Evolutionary conservation across 2,329 filamentous ascomycete genomes (phyloP).

Genomic region (Phyllosticta citribraziliensis): DNA sequence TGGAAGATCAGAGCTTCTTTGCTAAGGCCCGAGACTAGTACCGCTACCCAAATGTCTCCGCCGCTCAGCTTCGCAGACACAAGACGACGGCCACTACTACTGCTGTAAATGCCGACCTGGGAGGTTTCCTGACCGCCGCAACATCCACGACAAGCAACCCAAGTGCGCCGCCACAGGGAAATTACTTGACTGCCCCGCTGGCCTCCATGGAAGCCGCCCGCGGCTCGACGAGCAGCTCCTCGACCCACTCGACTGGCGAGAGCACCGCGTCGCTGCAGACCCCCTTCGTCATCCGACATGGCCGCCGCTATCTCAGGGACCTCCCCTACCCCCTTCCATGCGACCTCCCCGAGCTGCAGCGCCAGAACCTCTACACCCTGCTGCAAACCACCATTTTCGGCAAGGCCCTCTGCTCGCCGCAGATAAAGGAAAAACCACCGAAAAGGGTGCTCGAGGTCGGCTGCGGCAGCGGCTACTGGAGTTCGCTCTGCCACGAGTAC

Average conservation of each 20-base stretch:
- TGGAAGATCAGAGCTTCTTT: constrained; percentile 6
- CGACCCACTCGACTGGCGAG: constrained; percentile 22
- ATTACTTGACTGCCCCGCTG: constrained; percentile 11
- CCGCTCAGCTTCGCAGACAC: constrained; percentile 6
- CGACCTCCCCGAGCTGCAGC: constrained; percentile 77
- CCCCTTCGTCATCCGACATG: constrained; percentile 64
- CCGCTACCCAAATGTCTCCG: constrained; percentile 10
- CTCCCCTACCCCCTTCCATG: constrained; percentile 77
- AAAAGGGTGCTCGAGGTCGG: constrained; percentile 73
- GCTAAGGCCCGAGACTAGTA: constrained; percentile 11
- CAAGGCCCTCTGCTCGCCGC: constrained; percentile 64
- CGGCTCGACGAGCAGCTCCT: constrained; percentile 29
- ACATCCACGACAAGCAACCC: not conserved
- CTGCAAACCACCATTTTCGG: constrained; percentile 75
- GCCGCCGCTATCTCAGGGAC: constrained; percentile 74
- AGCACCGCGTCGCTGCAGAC: constrained; percentile 21
- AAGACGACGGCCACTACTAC: constrained; percentile 3
- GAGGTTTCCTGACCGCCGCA: not conserved
- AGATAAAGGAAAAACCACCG: constrained; percentile 57
- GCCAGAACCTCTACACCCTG: constrained; percentile 75
- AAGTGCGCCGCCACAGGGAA: constrained; percentile 1
- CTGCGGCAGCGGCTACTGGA: constrained; percentile 86
- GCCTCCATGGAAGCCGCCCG: constrained; percentile 27
- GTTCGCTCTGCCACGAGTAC: constrained; percentile 73
- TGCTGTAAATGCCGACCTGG: constrained; percentile 5